Conservation (phyloP, 345 rosid genomes). For the Eucalyptus fibrosa region DNA sequence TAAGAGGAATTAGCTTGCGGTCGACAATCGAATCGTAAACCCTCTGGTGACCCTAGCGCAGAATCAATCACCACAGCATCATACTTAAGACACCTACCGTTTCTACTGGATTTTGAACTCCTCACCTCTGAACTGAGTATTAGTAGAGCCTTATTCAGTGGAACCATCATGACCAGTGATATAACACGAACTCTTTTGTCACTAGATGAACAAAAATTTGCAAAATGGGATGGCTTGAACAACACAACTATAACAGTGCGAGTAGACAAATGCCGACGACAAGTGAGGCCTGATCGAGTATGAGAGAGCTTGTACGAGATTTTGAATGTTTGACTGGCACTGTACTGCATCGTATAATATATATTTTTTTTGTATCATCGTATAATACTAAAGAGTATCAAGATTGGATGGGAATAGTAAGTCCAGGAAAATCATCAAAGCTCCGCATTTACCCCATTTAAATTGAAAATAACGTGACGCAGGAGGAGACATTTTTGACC, state of each 20-base stretch:
- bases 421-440: neutral
- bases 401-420: neutral
- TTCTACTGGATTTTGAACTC: rapidly evolving
- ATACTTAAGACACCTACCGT: too few relatives aligned
- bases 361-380: neutral
- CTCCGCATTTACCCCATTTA: neutral
- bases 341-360: neutral
- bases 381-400: neutral
- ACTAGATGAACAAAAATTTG: neutral
- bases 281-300: neutral
- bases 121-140: too few relatives aligned
- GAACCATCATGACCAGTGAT: rapidly evolving
- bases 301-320: neutral
- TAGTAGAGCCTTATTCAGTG: rapidly evolving
- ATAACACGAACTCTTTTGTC: neutral
- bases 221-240: neutral
- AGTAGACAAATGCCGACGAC: neutral
- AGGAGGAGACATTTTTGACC: neutral
- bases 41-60: rapidly evolving
- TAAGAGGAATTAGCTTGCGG: rapidly evolving
- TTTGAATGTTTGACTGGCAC: neutral
- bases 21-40: rapidly evolving
- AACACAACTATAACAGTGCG: neutral
- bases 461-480: neutral
- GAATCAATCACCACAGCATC: rapidly evolving